Evolutionary conservation across 768 basidiomycete species (phyloP), one percentile per base, ranked within the genome.

Genomic region (Podaxis rugospora): DNA sequence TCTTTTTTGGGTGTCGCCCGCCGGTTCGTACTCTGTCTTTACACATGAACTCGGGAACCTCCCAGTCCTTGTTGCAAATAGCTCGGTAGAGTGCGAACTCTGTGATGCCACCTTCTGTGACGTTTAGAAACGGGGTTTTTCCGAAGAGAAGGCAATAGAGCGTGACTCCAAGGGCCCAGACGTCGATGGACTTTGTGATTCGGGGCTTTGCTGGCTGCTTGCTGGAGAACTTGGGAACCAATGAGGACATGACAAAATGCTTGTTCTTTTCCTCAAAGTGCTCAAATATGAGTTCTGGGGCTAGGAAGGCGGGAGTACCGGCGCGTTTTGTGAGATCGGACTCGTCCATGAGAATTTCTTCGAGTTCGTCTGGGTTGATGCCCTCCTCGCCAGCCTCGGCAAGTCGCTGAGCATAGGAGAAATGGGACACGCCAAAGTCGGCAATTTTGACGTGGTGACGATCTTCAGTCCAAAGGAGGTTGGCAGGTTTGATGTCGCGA

Each of bases 401-500:
- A 16, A 90, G 81, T 2, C 87, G 83, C 64, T 95, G 88, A 0
- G 94, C 92, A 67, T 93, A 90, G 4, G 93, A 96, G 74, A 96
- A 95, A 71, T 96, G 93, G 14, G 96, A 95, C 55, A 97, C 94
- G 55, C 97, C 97, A 73, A 99, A 98, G 75, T 99, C 97, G 27
- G 90, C 93, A 63, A 99, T 98, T 75, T 99, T 99, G 75, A 98
- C 95, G 61, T 84, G 85, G 62, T 85, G 84, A 56, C 92, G 87
- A 76, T 96, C 91, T 27, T 82, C 81, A 2, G 90, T 90, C 87
- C 92, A 94, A 28, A 99, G 82, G 23, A 99, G 86, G 74, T 99
- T 99, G 50, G 95, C 93, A 27, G 97, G 97, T 71, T 99, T 99
- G 78, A 99, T 98, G 76, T 99, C 97, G 60, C 97, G 92, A 75